Percentiles rank a stretch among this genome's conserved stretches.
phyloP scores from a whole-genome alignment of 164 flowering plant genomes.

The Piper longum region DNA sequence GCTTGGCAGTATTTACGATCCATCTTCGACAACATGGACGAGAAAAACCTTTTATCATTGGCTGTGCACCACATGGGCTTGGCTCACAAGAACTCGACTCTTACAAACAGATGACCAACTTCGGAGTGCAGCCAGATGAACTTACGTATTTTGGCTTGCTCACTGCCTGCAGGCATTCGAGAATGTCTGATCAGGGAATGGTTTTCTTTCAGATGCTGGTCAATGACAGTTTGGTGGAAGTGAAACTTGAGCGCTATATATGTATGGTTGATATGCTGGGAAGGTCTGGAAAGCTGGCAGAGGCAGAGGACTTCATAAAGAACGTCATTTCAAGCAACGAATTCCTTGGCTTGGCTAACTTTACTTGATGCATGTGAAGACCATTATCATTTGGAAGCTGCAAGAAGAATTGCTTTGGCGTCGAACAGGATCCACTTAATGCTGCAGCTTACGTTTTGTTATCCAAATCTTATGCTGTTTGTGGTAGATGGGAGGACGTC shows the following conservation, averaged over 20 bases:
- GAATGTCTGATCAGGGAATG: slow-evolving; percentile 3
- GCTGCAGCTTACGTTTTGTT: slow-evolving; percentile 10
- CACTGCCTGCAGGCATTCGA: slow-evolving; percentile 12
- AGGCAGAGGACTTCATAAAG: slow-evolving; percentile 10
- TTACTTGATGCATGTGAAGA: slow-evolving; percentile 12
- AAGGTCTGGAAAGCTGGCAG: slow-evolving; percentile 9
- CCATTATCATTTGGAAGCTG: slow-evolving; percentile 9
- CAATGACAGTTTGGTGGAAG: slow-evolving; percentile 2
- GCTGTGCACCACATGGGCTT: slow-evolving; percentile 7
- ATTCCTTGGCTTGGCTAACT: slow-evolving; percentile 5
- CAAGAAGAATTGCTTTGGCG: slow-evolving; percentile 3
- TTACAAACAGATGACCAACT: slow-evolving; percentile 4
- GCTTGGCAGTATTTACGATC: slow-evolving; percentile 6
- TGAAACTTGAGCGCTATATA: slow-evolving; percentile 9
- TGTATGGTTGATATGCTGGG: slow-evolving; percentile 15
- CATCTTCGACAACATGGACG: not conserved
- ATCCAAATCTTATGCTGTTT: slow-evolving; percentile 10
- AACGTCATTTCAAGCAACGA: slow-evolving; percentile 6
- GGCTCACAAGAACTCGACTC: slow-evolving; percentile 1
- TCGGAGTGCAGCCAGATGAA: slow-evolving; percentile 4
- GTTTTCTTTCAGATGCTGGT: slow-evolving; percentile 4
- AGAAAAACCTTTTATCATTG: slow-evolving; percentile 9
- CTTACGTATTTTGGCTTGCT: slow-evolving; percentile 10
- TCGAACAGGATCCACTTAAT: slow-evolving; percentile 7
- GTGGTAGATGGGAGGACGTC: slow-evolving; percentile 10